phyloP scores from a whole-genome alignment of 306 rosid species.

The Trichosanthes truncata region DNA sequence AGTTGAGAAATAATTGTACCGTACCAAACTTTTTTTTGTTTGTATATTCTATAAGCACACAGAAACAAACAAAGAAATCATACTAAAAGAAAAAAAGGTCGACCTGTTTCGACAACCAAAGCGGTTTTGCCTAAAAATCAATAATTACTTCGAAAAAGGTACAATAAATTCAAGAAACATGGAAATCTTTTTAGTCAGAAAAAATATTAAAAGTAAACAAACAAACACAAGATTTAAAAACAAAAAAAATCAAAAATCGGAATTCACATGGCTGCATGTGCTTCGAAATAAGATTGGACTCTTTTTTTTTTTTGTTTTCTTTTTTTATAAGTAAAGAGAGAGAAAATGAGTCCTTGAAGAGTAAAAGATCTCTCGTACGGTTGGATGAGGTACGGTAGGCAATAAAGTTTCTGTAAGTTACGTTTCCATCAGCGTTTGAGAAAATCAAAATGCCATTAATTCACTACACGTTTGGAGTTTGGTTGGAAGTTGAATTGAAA shows the following conservation, averaged over 20 bases:
- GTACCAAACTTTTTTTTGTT: not conserved
- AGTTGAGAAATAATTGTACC: not conserved
- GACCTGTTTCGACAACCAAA: not conserved
- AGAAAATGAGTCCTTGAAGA: not conserved
- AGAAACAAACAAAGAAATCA: not conserved
- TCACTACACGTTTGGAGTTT: conserved; percentile 23
- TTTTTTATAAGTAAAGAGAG: not conserved
- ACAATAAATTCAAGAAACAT: not conserved
- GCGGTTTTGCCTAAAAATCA: not conserved
- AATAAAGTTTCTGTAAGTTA: conserved; percentile 13
- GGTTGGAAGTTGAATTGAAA: not conserved
- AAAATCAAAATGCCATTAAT: not conserved
- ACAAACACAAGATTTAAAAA: not conserved
- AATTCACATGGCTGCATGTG: conserved; percentile 8
- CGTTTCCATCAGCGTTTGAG: not conserved
- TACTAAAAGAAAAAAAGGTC: not conserved
- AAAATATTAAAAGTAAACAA: not conserved
- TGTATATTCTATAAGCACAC: not conserved
- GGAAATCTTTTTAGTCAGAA: not conserved
- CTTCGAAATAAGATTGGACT: not conserved
- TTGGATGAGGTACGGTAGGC: conserved; percentile 44
- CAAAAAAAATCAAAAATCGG: not conserved
- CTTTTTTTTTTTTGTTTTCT: too few species aligned
- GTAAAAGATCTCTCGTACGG: conserved; percentile 47
- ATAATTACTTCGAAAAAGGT: not conserved